Evolutionary conservation across 2,329 filamentous ascomycete species (phyloP), one percentile per base, ranked within the genome.

Genomic region (Colletotrichum spaethianum): DNA sequence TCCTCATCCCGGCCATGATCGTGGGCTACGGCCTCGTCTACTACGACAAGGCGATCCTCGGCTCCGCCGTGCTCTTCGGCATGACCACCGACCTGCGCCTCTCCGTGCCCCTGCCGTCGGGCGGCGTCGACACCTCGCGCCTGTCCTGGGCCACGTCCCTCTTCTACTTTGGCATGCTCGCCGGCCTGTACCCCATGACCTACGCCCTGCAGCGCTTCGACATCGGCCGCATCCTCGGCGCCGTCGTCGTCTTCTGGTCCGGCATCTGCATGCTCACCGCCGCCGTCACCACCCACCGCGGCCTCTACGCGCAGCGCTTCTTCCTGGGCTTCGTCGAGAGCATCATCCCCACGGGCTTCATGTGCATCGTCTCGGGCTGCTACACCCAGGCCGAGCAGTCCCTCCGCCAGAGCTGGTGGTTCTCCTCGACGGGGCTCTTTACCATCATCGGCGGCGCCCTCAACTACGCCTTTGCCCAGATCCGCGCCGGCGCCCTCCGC

Each of bases 151-250:
- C 93, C 2, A 94, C 92, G 0, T 94, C 92, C 0, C 85, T 94
- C 76, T 94, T 95, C 83, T 95, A 94, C 83, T 94, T 95, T 75
- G 93, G 93, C 46, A 93, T 93, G 92, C 86, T 95, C 2, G 90
- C 88, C 0, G 93, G 93, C 0, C 83, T 93, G 3, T 94, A 94
- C 73, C 93, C 93, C 1, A 90, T 94, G 88, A 92, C 91, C 0
- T 93, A 92, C 72, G 84, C 89, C 0, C 84, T 94, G 1, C 93
- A 95, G 79, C 88, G 89, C 26, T 93, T 94, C 82, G 85, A 90
- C 71, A 85, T 90, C 1, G 88, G 90, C n/a, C 86, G 87, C 57
- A 88, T 93, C 1, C 86, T 95, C 3, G 92, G 92, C 16, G 83
- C 77, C 16, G 83, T 91, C 2, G 90, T 93, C 2, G 81, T 93